Evolutionary conservation across 2,329 filamentous ascomycete species (phyloP).

Genomic region (Fusarium sp.): DNA sequence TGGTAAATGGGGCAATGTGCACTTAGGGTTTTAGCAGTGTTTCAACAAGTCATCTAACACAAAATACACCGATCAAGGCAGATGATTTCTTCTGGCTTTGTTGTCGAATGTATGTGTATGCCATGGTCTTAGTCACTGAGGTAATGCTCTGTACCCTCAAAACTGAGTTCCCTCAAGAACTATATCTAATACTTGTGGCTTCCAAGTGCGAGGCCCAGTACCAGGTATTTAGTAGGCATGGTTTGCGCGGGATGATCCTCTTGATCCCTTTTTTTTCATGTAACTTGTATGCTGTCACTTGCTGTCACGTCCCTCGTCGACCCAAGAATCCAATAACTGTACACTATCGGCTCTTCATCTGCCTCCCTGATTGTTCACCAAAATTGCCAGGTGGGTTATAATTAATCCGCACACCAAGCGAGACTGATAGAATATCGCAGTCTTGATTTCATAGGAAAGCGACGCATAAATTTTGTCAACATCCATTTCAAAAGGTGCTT

Average conservation of each 20-base stretch:
- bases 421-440: too few relatives aligned
- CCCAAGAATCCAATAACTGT: background rate
- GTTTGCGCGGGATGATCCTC: background rate
- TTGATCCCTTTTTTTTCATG: background rate
- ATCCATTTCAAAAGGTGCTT: too few relatives aligned
- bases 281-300: background rate
- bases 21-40: background rate
- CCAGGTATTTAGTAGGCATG: background rate
- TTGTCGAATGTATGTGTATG: background rate
- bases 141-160: background rate
- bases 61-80: conserved; percentile 25
- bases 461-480: too few relatives aligned
- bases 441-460: too few relatives aligned
- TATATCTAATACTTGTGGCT: background rate
- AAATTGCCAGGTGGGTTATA: background rate
- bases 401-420: too few relatives aligned
- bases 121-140: background rate
- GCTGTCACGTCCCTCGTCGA: too few relatives aligned
- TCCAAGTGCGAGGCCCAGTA: background rate
- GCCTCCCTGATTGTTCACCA: conserved; percentile 1
- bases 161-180: background rate
- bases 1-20: background rate
- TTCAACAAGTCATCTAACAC: conserved; percentile 15
- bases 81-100: background rate
- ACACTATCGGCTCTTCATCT: background rate